Base-by-base conservation (phyloP, 352 stramenopile species). In the Pythium inflatum region DNA sequence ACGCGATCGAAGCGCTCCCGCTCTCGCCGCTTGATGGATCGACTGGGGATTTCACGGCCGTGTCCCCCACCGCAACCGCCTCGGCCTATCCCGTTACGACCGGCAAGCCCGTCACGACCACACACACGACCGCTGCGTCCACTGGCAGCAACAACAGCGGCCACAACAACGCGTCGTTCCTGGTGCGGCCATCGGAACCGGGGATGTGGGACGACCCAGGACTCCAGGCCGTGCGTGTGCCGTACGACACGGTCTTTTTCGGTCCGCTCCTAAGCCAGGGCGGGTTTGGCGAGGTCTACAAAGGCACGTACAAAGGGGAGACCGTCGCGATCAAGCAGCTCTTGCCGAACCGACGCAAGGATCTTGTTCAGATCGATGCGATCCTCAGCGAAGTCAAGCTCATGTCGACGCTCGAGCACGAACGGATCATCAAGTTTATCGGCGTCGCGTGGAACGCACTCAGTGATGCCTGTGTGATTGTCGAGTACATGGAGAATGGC, bases 1-100 rank as follows among this genome's bases (percentile, higher is more conserved):
- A 56, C 16, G 43, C 27, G 20, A 16, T 56, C 18, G n/a, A 38
- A 14, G 57, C 28, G 6, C 34, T 49, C 30, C 41, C 41, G 27
- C n/a, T 64, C 3, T 64, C 57, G 11, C 57, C 57, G 8, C 18
- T 55, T 4, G 56, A 54, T 2, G 48, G 48, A 6, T 55, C 48
- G 3, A 13, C 12, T 1, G 8, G n/a, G 24, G 51, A 40, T n/a
- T 59, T 46, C 13, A 14, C 5, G 1, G n/a, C 51, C 31, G 16
- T 59, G 5, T 43, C 36, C 36, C 36, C 36, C 9, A 43, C 36
- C 9, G 16, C 36, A 16, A 43, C 36, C 36, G 16, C 36, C 16
- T 16, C 36, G 16, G 36, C 16, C 9, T 43, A 43, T 16, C 36
- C 36, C 36, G 16, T 43, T 16, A 43, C 36, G 9, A 43, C 36